These are phyloP conservation scores for Cerioporus squamosus DNA, from an alignment of 1,284 basidiomycete genomes.

Conservation along the genomic window DNA sequence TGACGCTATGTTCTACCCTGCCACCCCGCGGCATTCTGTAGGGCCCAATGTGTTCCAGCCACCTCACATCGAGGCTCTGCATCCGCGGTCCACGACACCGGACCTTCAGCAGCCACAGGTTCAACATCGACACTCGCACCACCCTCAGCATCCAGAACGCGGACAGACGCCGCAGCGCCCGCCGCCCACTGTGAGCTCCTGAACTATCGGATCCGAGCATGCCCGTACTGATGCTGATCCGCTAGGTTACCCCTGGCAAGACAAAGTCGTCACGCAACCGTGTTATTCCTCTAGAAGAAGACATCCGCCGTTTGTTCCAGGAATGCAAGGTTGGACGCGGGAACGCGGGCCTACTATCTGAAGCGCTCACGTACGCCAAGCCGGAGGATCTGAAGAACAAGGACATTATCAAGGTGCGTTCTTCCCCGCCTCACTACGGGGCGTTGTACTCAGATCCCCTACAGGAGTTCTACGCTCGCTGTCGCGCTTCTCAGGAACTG, in stretches of 20 bases:
- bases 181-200: slow-evolving; percentile 17
- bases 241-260: slow-evolving; percentile 21
- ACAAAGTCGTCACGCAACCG: slow-evolving; percentile 49
- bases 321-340: slow-evolving; percentile 79
- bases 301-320: slow-evolving; percentile 75
- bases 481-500: slow-evolving; percentile 72
- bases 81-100: slow-evolving; percentile 8
- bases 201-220: not conserved
- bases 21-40: slow-evolving; percentile 36
- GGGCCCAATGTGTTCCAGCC: slow-evolving; percentile 18
- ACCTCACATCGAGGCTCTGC: slow-evolving; percentile 7
- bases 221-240: not conserved
- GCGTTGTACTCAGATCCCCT: not conserved
- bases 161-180: slow-evolving; percentile 16
- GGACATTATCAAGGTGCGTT: slow-evolving; percentile 63
- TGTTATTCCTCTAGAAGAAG: slow-evolving; percentile 76
- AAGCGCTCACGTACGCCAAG: slow-evolving; percentile 65
- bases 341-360: slow-evolving; percentile 69
- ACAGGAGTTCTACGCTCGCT: slow-evolving; percentile 78
- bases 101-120: not conserved
- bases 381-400: slow-evolving; percentile 66
- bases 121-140: not conserved
- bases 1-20: slow-evolving; percentile 78
- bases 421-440: not conserved
- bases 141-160: slow-evolving; percentile 4